Base-by-base conservation (phyloP, 768 basidiomycete species). In the Amyloporia xantha region DNA sequence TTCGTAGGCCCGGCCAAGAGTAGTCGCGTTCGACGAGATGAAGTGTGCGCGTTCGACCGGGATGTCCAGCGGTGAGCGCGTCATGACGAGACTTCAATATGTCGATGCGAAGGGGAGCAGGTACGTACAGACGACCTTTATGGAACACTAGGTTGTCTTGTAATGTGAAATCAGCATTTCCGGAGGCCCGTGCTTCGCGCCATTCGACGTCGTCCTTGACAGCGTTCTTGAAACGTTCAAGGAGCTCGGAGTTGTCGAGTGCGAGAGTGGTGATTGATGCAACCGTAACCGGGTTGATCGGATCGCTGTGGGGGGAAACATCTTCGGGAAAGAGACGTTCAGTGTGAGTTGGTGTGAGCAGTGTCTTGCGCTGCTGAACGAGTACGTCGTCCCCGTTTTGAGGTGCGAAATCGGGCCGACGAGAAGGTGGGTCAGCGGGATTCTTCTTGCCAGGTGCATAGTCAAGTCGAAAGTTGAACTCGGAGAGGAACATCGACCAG, bases 11-110 rank as follows among this genome's bases (percentile, higher is more conserved):
- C 1, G 63, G 74, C 74, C 73, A 78, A 2, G 61, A 71, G 54
- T 68, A 77, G 36, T 74, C 59, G 4, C 65, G 59, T 0, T 35
- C 38, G 3, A 77, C 51, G 1, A 66, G 48, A 3, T 63, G 53
- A 7, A 59, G 46, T 0, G 74, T 76, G 13, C 58, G 58, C 2
- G 49, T 53, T 11, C 54, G 60, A 2, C 76, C 74, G 5, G 64
- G 70, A 44, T 77, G 76, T 11, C 76, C 74, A 24, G 64, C 62
- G 20, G 66, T 42, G 2, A 62, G 55, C 19, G 54, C 47, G 48
- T 78, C 69, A 53, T 77, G 75, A 17, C 56, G 56, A 5, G 48
- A 49, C 9, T 62, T 51, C 7, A 74, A 47, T 44, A 69, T 59
- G 6, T 66, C 57, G 39, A 49, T 21, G 7, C 57, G 62, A 7